A percentile compares a stretch with the other conserved stretches of the same genome.
phyloP scores from a whole-genome alignment of 2,329 filamentous ascomycete species.

The Penicillium italicum region DNA sequence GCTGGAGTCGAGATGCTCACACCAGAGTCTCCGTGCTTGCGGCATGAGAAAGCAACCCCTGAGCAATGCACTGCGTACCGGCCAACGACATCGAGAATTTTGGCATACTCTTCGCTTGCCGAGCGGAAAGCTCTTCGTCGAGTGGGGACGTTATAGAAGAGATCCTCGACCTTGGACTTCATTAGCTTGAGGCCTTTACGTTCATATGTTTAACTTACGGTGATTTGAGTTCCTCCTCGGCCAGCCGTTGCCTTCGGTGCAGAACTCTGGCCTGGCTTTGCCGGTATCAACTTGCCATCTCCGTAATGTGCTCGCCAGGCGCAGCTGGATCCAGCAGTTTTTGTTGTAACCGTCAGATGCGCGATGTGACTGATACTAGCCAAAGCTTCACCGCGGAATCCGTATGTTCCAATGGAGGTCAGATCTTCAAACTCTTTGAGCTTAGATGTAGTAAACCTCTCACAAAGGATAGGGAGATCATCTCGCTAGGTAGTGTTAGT shows the following conservation, averaged over 20 bases:
- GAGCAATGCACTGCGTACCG: constrained; percentile 89
- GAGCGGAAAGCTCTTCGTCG: constrained; percentile 87
- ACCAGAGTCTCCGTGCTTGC: constrained; percentile 87
- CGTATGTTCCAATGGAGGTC: constrained; percentile 85
- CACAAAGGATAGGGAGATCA: constrained; percentile 85
- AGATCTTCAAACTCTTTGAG: constrained; percentile 91
- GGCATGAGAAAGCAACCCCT: constrained; percentile 92
- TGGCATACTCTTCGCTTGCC: constrained; percentile 90
- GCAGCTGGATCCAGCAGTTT: constrained; percentile 79
- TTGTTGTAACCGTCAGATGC: constrained; percentile 90
- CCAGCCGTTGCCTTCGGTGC: constrained; percentile 88
- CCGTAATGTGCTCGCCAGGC: constrained; percentile 89
- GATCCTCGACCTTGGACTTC: constrained; percentile 67
- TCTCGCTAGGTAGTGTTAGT: constrained; percentile 61
- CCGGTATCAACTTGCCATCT: constrained; percentile 72
- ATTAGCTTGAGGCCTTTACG: neutral
- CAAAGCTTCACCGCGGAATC: constrained; percentile 93
- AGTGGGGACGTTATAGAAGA: constrained; percentile 95
- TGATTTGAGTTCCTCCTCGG: constrained; percentile 86
- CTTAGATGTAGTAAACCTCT: constrained; percentile 96
- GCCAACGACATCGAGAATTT: constrained; percentile 92
- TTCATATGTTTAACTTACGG: constrained; percentile 48
- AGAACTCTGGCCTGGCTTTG: constrained; percentile 80
- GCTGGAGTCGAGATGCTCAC: constrained; percentile 76
- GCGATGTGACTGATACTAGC: constrained; percentile 99